phyloP scores from a whole-genome alignment of 768 basidiomycete genomes.

The Termitomyces heimii region DNA sequence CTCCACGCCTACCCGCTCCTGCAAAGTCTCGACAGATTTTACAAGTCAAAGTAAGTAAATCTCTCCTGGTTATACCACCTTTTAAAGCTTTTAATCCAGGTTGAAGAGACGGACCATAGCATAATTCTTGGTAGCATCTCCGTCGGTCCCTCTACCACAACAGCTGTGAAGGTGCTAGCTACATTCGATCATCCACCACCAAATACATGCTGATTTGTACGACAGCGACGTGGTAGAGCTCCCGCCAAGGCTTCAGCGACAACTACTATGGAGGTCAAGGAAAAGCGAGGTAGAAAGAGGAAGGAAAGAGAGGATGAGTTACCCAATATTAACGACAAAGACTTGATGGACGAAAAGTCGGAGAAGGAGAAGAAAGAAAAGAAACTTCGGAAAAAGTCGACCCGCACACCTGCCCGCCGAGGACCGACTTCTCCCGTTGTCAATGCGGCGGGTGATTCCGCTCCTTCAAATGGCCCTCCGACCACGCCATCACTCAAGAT shows the following conservation, averaged over 20 bases:
- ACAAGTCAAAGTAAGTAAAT: constrained; percentile 28
- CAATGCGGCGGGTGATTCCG: constrained; percentile 15
- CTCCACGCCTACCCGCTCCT: constrained; percentile 6
- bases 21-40: constrained; percentile 19
- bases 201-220: background rate
- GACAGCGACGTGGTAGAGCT: constrained; percentile 16
- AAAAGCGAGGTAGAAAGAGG: constrained; percentile 34
- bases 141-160: constrained; percentile 7
- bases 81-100: constrained; percentile 11
- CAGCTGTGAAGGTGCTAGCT: constrained; percentile 11
- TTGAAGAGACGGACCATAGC: constrained; percentile 30
- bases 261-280: constrained; percentile 20
- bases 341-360: constrained; percentile 17
- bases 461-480: constrained; percentile 22
- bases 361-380: constrained; percentile 21
- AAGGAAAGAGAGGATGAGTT: constrained; percentile 38
- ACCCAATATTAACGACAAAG: constrained; percentile 8
- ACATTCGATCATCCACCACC: background rate
- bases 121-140: constrained; percentile 8
- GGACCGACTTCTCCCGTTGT: constrained; percentile 7
- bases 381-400: constrained; percentile 20
- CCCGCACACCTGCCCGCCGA: constrained; percentile 26
- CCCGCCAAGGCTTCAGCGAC: constrained; percentile 21
- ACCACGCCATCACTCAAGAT: constrained; percentile 49
- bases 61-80: background rate